Conservation (phyloP, 2,329 filamentous ascomycete species). For the Arthrobotrys sinensis region DNA sequence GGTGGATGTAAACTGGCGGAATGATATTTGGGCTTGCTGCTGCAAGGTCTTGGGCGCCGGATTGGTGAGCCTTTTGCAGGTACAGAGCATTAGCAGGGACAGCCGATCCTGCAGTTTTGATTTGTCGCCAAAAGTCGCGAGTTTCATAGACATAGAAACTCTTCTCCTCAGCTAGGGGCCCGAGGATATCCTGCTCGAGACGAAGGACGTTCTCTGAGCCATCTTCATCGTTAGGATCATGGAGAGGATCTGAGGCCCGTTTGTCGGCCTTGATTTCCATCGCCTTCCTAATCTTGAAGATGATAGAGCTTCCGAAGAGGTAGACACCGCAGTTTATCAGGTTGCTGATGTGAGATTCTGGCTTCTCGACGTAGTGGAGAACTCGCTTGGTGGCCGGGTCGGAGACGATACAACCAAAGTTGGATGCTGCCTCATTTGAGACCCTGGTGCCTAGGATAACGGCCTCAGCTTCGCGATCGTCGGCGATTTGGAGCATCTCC, state of each 20-base stretch:
- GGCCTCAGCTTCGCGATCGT: constrained; percentile 95
- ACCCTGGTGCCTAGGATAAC: constrained; percentile 95
- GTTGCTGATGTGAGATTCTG: constrained; percentile 96
- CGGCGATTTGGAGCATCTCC: constrained; percentile 95
- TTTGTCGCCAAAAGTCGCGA: constrained; percentile 99
- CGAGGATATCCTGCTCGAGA: constrained; percentile 95
- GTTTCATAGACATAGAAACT: constrained; percentile 99
- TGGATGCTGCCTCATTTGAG: constrained; percentile 88
- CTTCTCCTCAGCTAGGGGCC: constrained; percentile 95
- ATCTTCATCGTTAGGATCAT: constrained; percentile 79
- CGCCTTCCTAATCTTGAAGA: constrained; percentile 91
- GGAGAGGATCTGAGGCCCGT: constrained; percentile 93
- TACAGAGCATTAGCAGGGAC: constrained; percentile 97
- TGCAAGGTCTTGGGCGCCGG: constrained; percentile 83
- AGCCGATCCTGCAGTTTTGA: constrained; percentile 98
- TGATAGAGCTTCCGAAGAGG: constrained; percentile 95
- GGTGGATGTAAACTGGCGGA: constrained; percentile 66
- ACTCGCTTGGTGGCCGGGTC: constrained; percentile 95
- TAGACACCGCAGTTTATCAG: constrained; percentile 99
- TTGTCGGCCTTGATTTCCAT: constrained; percentile 96
- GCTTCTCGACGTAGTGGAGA: constrained; percentile 99
- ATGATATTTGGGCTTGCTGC: constrained; percentile 34
- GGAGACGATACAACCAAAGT: constrained; percentile 98
- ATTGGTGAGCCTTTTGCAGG: constrained; percentile 92
- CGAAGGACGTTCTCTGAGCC: constrained; percentile 89